phyloP scores from a whole-genome alignment of 192 early-diverging fungal species.

The Coemansia sp. region DNA sequence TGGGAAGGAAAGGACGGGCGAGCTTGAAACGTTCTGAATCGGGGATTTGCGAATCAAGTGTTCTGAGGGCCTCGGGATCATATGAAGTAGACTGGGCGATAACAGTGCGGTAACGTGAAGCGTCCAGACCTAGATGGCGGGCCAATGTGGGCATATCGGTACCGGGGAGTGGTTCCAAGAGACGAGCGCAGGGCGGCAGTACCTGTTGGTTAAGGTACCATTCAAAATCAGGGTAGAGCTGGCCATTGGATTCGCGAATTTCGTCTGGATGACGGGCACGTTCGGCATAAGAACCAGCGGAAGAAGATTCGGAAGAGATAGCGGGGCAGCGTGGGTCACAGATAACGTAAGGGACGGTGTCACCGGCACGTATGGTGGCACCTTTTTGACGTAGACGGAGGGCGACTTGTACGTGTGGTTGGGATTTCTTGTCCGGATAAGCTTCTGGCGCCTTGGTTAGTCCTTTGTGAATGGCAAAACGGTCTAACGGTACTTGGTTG shows the following conservation, averaged over 20 bases:
- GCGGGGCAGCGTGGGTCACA: slow-evolving; percentile 57
- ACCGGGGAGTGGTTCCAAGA: slow-evolving; percentile 83
- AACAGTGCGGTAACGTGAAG: slow-evolving; percentile 58
- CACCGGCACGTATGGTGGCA: slow-evolving; percentile 69
- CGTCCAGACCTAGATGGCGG: slow-evolving; percentile 81
- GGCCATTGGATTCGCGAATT: slow-evolving; percentile 49
- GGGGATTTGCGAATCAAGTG: slow-evolving; percentile 76
- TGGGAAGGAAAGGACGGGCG: slow-evolving; percentile 57
- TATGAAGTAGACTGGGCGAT: neutral
- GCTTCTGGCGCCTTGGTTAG: slow-evolving; percentile 89
- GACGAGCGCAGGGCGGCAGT: slow-evolving; percentile 79
- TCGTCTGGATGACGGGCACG: slow-evolving; percentile 87
- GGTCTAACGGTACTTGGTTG: slow-evolving; percentile 70
- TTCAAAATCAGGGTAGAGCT: slow-evolving; percentile 67
- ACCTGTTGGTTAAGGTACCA: slow-evolving; percentile 96
- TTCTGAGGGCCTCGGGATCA: slow-evolving; percentile 61
- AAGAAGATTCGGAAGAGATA: neutral
- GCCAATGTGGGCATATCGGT: slow-evolving; percentile 78
- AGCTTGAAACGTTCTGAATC: slow-evolving; percentile 65
- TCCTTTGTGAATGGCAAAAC: slow-evolving; percentile 91
- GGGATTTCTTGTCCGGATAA: slow-evolving; percentile 83
- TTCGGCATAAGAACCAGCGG: slow-evolving; percentile 61
- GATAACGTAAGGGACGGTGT: slow-evolving; percentile 93
- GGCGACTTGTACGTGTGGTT: slow-evolving; percentile 96
- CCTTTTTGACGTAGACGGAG: slow-evolving; percentile 74